These are phyloP conservation scores for Corylus americana DNA, from an alignment of 306 rosid genomes.

Conservation along the genomic window DNA sequence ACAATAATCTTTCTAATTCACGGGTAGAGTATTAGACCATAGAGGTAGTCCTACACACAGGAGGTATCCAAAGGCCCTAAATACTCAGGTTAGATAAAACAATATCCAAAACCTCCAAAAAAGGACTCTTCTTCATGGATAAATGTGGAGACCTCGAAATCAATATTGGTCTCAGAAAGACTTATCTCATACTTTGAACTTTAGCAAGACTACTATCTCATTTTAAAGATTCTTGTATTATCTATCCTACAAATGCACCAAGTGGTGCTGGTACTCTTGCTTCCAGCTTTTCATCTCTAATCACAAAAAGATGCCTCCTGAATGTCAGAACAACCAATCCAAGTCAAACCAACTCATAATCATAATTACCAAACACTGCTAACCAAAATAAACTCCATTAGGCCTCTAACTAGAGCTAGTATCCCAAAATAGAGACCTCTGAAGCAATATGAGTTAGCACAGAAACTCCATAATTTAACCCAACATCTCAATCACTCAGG, in stretches of 20 bases:
- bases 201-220: background rate
- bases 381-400: background rate
- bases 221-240: background rate
- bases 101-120: background rate
- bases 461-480: background rate
- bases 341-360: background rate
- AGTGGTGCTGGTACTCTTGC: background rate
- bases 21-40: background rate
- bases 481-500: background rate
- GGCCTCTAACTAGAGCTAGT: background rate
- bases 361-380: background rate
- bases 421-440: background rate
- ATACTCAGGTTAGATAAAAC: background rate
- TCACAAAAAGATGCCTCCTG: background rate
- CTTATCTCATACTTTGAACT: background rate
- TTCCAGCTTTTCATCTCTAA: slow-evolving; percentile 4
- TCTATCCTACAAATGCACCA: background rate
- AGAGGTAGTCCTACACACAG: background rate
- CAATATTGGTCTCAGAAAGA: background rate
- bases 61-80: background rate
- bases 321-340: background rate
- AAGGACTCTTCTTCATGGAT: background rate
- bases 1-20: no score
- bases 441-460: background rate
- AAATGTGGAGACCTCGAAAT: background rate